Base-by-base conservation (phyloP, 129 eudicot genomes). In the Lactuca sativa region DNA sequence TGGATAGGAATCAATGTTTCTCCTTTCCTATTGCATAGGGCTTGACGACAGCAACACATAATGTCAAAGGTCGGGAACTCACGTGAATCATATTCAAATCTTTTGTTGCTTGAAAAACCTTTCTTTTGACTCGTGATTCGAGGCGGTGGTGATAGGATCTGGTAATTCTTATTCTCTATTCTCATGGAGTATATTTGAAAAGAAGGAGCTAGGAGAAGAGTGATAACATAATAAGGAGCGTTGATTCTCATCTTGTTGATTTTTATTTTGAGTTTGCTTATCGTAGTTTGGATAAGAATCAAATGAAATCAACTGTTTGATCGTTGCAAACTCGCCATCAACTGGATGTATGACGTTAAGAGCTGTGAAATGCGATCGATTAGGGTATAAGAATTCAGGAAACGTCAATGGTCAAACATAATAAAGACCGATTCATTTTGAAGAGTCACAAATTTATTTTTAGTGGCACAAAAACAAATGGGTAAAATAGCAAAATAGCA, bases 191-290 rank as follows among this genome's bases (percentile, higher is more conserved):
- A 84, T 77, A 76, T 77, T 77, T 18, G 88, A 84, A 9, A 82
- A 82, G 36, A 82, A 80, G 0, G 96, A 82, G 63, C 90, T 90
- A 37, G 93, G 93, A 36, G 96, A 86, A 13, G 96, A 86, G 3
- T 90, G 78, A 44, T 66, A 79, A 15, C 88, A 65, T 54, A 73
- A 53, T n/a, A 88, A 63, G 9, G 74, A 25, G 61, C 48, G 62
- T 30, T 71, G 71, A 64, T 63, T 64, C 13, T 55, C 63, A 0
- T 7, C 34, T 9, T 74, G 69, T 3, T 54, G 61, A 17, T 5
- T 63, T 2, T 64, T 38, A 49, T 18, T 67, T 7, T 70, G 66
- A 71, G 34, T 33, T 14, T 63, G 66, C 30, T 64, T 57, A 30
- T 68, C 56, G 78, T 64, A 78, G 18, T 49, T 54, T 0, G 62